Evolutionary conservation across 2,329 filamentous ascomycete species (phyloP), one percentile per base, ranked within the genome.

Genomic region (Fusarium globosum): DNA sequence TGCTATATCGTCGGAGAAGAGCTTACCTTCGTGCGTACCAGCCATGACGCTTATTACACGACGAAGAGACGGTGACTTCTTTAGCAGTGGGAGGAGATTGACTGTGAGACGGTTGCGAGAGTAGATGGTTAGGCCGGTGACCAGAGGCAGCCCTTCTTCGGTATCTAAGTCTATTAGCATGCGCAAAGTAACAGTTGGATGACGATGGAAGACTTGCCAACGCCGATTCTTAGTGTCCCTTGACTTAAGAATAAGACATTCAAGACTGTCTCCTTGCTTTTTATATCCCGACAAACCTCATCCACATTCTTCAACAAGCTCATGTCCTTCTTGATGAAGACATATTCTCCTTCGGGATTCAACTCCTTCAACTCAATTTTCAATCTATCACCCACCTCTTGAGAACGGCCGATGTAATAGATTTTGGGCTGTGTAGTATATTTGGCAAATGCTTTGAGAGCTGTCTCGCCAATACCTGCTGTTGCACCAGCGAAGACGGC

Each of bases 51-150:
- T 77, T 35, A 81, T 65, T 23, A 81, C 74, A 13, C 77, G 75
- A 10, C 74, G 68, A 10, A 77, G 63, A 23, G 64, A 72, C 3
- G 55, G 13, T 1, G 71, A 74, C 1, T 61, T 60, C 20, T 49
- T 81, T 5, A 92, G 82, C 0, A 87, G 83, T 0, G 90, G 89
- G 14, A 91, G 85, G 2, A 92, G 84, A 61, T 90, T 89, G 49
- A 84, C 65, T 18, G 87, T 83, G 75, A 91, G 88, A 43, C 88
- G 88, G 70, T 87, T 84, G 26, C 90, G 89, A 9, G 87, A 84
- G 80, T 91, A 91, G 80, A 87, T 88, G 26, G 83, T 82, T 21
- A 91, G 82, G 13, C 86, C 83, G 30, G 85, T 83, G 38, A 86
- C 83, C 35, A 85, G 82, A 58, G 89, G 85, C 4, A 93, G 82